Percentiles rank a stretch among this genome's conserved stretches.
phyloP scores from a whole-genome alignment of 108 stramenopile species.

The Discostella pseudostelligera region DNA sequence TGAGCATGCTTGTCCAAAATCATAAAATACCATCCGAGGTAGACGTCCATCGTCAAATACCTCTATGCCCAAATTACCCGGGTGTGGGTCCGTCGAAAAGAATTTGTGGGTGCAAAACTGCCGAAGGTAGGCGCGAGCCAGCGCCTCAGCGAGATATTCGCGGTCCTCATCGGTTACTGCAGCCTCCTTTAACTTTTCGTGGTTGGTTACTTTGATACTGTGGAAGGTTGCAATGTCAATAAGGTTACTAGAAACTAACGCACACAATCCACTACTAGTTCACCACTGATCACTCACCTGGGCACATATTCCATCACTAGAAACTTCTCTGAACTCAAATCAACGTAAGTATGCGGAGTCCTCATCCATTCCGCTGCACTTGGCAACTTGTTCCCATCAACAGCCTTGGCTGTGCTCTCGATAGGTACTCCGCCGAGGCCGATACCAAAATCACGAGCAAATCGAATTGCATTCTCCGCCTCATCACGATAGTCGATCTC shows the following conservation, averaged over 20 bases:
- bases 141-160: slow-evolving; percentile 67
- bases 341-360: slow-evolving; percentile 62
- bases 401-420: slow-evolving; percentile 49
- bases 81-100: slow-evolving; percentile 85
- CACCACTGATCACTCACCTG: slow-evolving; percentile 15
- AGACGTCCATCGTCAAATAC: slow-evolving; percentile 44
- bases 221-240: background rate
- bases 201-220: slow-evolving; percentile 74
- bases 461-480: slow-evolving; percentile 84
- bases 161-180: slow-evolving; percentile 65
- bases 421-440: slow-evolving; percentile 64
- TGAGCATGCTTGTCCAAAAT: slow-evolving; percentile 85
- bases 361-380: slow-evolving; percentile 82
- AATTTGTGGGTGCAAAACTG: slow-evolving; percentile 82
- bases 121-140: slow-evolving; percentile 77
- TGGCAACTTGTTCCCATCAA: slow-evolving; percentile 62
- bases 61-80: slow-evolving; percentile 84
- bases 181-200: slow-evolving; percentile 58
- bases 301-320: slow-evolving; percentile 87
- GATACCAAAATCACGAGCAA: slow-evolving; percentile 84
- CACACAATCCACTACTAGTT: background rate
- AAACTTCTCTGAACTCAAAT: slow-evolving; percentile 67
- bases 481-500: slow-evolving; percentile 97
- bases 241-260: background rate
- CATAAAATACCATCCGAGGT: slow-evolving; percentile 79